Percentiles rank a stretch among this genome's conserved stretches.
These are phyloP conservation scores for Polyporus tsugae DNA, from an alignment of 1,284 basidiomycete species.

Conservation along the genomic window DNA sequence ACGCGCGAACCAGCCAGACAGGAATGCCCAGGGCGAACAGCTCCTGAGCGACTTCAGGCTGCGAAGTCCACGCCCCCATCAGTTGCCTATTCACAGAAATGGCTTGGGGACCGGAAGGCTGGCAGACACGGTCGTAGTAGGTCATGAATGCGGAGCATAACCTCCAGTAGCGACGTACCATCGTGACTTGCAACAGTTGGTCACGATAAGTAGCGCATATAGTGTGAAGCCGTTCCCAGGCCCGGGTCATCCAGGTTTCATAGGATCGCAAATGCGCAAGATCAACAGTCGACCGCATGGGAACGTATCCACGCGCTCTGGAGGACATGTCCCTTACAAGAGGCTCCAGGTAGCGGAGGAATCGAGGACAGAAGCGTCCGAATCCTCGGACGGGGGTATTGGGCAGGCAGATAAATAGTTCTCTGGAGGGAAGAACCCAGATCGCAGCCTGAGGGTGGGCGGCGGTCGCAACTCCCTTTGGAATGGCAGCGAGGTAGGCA, in stretches of 20 bases:
- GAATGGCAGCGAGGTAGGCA: constrained; percentile 3
- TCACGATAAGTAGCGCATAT: constrained; percentile 1
- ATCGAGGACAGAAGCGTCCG: neutral
- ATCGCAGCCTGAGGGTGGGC: neutral
- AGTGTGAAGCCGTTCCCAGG: neutral
- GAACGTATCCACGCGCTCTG: neutral
- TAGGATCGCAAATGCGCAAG: neutral
- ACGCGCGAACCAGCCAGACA: constrained; percentile 11
- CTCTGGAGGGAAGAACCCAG: neutral
- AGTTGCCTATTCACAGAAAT: neutral
- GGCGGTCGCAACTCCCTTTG: neutral
- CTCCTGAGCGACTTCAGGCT: neutral
- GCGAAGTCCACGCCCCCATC: constrained; percentile 4
- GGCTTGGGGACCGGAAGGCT: no score
- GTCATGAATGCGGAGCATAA: neutral
- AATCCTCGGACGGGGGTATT: neutral
- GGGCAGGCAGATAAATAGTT: neutral
- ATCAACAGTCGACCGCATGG: neutral
- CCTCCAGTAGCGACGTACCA: neutral
- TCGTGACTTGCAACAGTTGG: neutral
- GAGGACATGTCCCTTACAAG: neutral
- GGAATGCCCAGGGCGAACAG: constrained; percentile 2
- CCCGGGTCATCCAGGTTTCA: neutral
- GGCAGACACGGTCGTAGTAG: neutral
- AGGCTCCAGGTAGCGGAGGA: neutral